Evolutionary conservation across 2,329 filamentous ascomycete genomes (phyloP).

Genomic region (Kalaharituber pfeilii): DNA sequence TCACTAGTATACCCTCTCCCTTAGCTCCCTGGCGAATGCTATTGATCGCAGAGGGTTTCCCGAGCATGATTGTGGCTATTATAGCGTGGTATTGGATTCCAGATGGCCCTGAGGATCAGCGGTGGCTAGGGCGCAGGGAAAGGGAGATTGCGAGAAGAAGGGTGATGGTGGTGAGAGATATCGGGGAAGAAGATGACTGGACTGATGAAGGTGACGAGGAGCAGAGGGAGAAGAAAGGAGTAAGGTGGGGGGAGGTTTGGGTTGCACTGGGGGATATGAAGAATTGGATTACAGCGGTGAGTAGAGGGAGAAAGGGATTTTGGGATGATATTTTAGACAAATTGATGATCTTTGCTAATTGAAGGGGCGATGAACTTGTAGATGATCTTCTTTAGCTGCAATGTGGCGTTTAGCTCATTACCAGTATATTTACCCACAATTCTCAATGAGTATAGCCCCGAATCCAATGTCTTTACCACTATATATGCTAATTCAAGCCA

Average conservation of each 20-base stretch:
- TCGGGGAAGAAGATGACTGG: constrained; percentile 14
- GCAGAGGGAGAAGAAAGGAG: constrained; percentile 13
- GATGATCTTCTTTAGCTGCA: constrained; percentile 43
- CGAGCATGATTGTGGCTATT: constrained; percentile 38
- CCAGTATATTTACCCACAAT: constrained; percentile 49
- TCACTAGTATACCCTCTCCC: constrained; percentile 40
- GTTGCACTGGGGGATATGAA: constrained; percentile 33
- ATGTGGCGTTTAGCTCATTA: constrained; percentile 47
- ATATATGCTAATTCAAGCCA: constrained; percentile 20
- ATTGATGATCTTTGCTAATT: neutral
- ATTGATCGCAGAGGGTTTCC: constrained; percentile 48
- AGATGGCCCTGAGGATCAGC: constrained; percentile 36
- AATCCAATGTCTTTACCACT: neutral
- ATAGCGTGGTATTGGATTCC: constrained; percentile 39
- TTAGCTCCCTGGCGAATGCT: constrained; percentile 48
- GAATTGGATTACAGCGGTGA: constrained; percentile 23
- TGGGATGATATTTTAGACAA: neutral
- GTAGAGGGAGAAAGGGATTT: neutral
- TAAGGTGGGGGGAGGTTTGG: constrained; percentile 34
- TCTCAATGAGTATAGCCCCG: constrained; percentile 29
- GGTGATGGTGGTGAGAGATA: constrained; percentile 29
- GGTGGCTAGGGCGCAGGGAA: constrained; percentile 38
- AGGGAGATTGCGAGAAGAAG: constrained; percentile 38
- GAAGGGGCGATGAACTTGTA: constrained; percentile 16
- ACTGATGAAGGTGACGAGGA: constrained; percentile 8